Base-by-base conservation (phyloP, 192 early-diverging fungal species). In the Mortierella claussenii region DNA sequence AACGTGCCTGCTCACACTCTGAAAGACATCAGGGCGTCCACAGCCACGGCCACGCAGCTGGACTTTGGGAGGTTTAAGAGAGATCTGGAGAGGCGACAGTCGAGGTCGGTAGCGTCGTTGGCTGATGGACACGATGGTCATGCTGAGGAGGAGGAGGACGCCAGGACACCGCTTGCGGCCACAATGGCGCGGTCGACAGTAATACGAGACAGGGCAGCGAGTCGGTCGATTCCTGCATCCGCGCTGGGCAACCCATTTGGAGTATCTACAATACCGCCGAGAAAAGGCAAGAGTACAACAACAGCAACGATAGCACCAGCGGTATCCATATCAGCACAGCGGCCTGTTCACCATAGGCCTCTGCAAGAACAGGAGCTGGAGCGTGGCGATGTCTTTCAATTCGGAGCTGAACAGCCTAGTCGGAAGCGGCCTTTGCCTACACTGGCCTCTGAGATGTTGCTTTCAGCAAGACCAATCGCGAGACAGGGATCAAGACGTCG, bases 51-150 rank as follows among this genome's bases (percentile, higher is more conserved):
- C 23, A 20, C 42, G 31, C 45, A 65, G 33, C 33, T 74, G 37
- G 69, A 74, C 36, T 74, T 74, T 46, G 69, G 69, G 1, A 43
- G 69, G 28, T 74, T 74, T 43, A 74, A 74, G 33, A 33, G 69
- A 9, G 69, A 74, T 20, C 50, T 74, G 20, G 69, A 65, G 32
- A 55, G 69, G 23, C 32, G 69, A 54, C 53, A 37, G 26, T 47
- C 57, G n/a, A 32, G 31, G 15, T 60, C 57, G 3, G 10, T 48
- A 17, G 26, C 21, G 8, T 48, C 44, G 7, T 40, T 40, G 7
- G 37, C 13, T 40, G 37, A 40, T 40, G 37, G 13, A 10, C 13
- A 40, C 37, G 37, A 10, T 40, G 37, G 13, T 40, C 37, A n/a
- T n/a, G n/a, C n/a, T n/a, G n/a, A n/a, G n/a, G n/a, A n/a, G n/a